These are phyloP conservation scores for Vittaforma corneae DNA, from an alignment of 371 early-diverging fungal species.

Conservation along the genomic window DNA sequence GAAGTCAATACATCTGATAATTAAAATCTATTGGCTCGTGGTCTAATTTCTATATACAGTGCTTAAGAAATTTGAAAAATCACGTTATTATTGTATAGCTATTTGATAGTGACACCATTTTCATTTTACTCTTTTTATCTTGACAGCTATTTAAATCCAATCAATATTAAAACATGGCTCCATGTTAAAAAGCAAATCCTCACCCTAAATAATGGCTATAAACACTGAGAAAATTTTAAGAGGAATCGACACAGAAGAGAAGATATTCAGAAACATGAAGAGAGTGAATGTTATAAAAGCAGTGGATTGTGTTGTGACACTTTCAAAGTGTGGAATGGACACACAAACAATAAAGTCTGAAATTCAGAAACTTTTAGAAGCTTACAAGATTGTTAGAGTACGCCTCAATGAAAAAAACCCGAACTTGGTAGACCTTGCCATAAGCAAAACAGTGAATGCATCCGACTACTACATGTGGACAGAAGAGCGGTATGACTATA, in stretches of 20 bases:
- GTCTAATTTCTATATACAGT: too few relatives aligned
- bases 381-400: constrained; percentile 45
- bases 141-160: too few relatives aligned
- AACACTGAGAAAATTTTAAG: constrained; percentile 25
- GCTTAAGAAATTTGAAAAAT: too few relatives aligned
- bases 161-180: too few relatives aligned
- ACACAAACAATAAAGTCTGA: constrained; percentile 24
- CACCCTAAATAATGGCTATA: neutral
- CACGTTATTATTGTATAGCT: too few relatives aligned
- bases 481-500: constrained; percentile 72
- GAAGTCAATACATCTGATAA: too few relatives aligned
- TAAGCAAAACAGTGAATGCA: constrained; percentile 39
- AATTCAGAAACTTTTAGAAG: constrained; percentile 39
- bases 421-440: constrained; percentile 33
- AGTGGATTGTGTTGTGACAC: constrained; percentile 27
- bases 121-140: too few relatives aligned
- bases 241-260: constrained; percentile 39
- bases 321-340: constrained; percentile 24
- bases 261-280: constrained; percentile 43
- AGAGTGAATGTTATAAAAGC: constrained; percentile 49
- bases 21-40: too few relatives aligned
- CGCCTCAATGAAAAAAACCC: constrained; percentile 21
- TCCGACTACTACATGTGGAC: constrained; percentile 78
- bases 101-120: too few relatives aligned
- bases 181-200: too few relatives aligned